Conservation (phyloP, 2,329 filamentous ascomycete genomes). For the Stenocarpella maydis region DNA sequence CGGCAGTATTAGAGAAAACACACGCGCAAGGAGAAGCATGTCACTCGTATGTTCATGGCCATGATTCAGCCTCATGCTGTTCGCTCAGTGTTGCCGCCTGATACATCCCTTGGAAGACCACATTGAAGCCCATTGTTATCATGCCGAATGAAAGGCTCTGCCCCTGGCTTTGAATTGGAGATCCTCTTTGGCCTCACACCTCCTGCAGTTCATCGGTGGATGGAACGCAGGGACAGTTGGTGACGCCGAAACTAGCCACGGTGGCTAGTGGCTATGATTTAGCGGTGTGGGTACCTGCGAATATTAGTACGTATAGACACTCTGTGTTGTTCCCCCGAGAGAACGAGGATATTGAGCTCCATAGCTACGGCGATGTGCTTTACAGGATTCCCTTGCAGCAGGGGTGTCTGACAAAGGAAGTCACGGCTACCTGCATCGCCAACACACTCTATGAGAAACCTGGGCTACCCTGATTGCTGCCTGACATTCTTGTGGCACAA, state of each 20-base stretch:
- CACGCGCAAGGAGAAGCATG: no score
- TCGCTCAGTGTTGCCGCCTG: not conserved
- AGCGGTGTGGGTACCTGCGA: not conserved
- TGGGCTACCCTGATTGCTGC: not conserved
- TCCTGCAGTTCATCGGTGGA: no score
- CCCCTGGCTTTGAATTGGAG: not conserved
- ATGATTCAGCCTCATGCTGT: no score
- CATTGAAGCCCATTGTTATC: not conserved
- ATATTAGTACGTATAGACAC: not conserved
- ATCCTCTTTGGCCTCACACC: not conserved
- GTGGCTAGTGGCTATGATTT: not conserved
- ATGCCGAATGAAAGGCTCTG: no score
- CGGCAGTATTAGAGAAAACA: not conserved
- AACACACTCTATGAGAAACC: not conserved
- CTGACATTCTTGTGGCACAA: no score
- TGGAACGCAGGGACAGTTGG: not conserved
- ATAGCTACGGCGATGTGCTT: not conserved
- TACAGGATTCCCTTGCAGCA: not conserved
- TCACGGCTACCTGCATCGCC: not conserved
- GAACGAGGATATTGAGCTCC: not conserved
- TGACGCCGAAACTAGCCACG: not conserved
- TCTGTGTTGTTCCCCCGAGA: not conserved
- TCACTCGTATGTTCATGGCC: no score
- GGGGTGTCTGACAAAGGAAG: not conserved
- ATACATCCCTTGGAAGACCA: not conserved